These are phyloP conservation scores for Aspergillus felis DNA, from an alignment of 2,329 filamentous ascomycete genomes.

Conservation along the genomic window DNA sequence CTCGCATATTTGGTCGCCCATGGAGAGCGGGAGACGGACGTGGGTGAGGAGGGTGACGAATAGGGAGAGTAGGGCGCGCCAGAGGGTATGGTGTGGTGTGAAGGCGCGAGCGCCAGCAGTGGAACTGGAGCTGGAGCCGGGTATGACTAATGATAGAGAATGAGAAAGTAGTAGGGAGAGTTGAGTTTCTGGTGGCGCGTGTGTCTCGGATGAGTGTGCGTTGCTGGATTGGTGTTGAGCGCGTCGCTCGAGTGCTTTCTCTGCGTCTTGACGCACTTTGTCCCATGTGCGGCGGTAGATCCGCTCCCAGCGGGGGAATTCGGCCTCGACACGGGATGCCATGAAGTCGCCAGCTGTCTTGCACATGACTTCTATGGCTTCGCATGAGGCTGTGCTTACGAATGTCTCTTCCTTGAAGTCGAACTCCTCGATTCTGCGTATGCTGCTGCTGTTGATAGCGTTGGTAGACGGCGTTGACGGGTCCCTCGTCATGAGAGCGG, in stretches of 20 bases:
- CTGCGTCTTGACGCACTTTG: slow-evolving; percentile 35
- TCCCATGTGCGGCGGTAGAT: slow-evolving; percentile 39
- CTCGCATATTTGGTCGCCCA: slow-evolving; percentile 39
- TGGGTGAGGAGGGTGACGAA: slow-evolving; percentile 38
- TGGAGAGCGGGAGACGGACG: slow-evolving; percentile 37
- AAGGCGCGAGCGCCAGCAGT: slow-evolving; percentile 27
- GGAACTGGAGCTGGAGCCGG: slow-evolving; percentile 15
- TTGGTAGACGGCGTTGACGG: slow-evolving; percentile 7
- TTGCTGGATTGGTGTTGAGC: slow-evolving; percentile 14
- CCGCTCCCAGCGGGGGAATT: slow-evolving; percentile 51
- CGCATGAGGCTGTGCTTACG: slow-evolving; percentile 65
- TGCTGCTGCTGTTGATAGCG: slow-evolving; percentile 59
- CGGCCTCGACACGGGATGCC: slow-evolving; percentile 65
- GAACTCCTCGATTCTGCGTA: slow-evolving; percentile 16
- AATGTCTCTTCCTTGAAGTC: slow-evolving; percentile 39
- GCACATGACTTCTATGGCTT: slow-evolving; percentile 66
- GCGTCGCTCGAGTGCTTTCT: slow-evolving; percentile 32
- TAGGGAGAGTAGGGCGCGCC: slow-evolving; percentile 35
- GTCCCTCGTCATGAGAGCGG: slow-evolving; percentile 17
- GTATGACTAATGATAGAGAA: slow-evolving; percentile 15
- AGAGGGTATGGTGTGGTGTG: slow-evolving; percentile 37
- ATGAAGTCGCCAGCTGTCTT: slow-evolving; percentile 76
- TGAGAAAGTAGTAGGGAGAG: slow-evolving; percentile 19
- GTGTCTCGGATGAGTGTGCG: background rate
- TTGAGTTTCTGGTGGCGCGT: background rate